phyloP scores from a whole-genome alignment of 768 basidiomycete species.

The Dictyophora rubrovolvata region DNA sequence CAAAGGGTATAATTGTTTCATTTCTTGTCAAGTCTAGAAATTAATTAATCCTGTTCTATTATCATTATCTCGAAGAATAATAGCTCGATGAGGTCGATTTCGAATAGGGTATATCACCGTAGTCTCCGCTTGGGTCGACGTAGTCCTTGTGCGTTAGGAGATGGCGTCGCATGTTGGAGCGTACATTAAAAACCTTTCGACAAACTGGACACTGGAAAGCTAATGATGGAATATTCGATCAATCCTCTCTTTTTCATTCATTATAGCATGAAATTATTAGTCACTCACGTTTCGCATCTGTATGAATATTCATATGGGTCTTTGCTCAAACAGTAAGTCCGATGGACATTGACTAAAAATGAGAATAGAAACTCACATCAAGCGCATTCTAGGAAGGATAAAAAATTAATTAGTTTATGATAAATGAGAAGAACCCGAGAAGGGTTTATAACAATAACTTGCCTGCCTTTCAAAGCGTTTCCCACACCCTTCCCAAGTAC shows the following conservation, averaged over 20 bases:
- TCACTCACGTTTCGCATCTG: neutral
- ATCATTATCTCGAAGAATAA: neutral
- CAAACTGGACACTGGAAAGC: constrained; percentile 71
- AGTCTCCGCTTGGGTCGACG: neutral
- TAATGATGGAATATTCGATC: constrained; percentile 18
- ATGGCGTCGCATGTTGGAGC: constrained; percentile 77
- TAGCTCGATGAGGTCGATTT: neutral
- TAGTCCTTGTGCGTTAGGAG: constrained; percentile 36
- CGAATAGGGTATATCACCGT: neutral
- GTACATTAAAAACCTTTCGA: constrained; percentile 71
- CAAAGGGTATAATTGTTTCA: no score
- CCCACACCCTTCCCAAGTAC: constrained; percentile 1
- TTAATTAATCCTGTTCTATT: neutral
- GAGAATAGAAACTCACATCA: neutral
- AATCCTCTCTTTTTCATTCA: neutral
- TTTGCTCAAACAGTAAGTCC: constrained; percentile 26
- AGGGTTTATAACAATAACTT: neutral
- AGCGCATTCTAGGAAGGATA: neutral
- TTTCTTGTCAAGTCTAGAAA: no score
- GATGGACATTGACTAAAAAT: neutral
- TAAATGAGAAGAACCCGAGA: neutral
- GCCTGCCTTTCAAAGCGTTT: constrained; percentile 5
- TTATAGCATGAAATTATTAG: neutral
- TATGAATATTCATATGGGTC: neutral
- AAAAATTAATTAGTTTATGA: neutral